Evolutionary conservation across 2,329 filamentous ascomycete genomes (phyloP), one percentile per base, ranked within the genome.

Genomic region (Spiromastix sp.): DNA sequence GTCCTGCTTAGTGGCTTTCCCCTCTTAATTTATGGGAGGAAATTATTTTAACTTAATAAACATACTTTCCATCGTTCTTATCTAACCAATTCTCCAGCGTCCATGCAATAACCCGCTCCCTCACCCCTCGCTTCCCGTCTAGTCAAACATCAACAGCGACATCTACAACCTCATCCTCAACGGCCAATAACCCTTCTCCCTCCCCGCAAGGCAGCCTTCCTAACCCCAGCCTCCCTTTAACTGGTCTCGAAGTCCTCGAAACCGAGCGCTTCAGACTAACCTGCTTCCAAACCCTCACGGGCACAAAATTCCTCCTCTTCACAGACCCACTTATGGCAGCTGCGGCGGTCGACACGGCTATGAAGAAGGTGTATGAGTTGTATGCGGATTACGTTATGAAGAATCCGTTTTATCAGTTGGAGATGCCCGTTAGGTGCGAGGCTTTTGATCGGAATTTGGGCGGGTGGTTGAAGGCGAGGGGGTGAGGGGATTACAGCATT

Each of bases 301-400:
- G 91, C 20, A 89, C 80, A 39, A 98, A 98, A 61, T 98, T 98
- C 57, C 64, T 98, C 25, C 70, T 98, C 36, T 95, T 98, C 57
- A 95, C 91, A 37, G 91, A 96, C 60, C 79, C 79, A 11, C 77
- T 85, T 45, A 87, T 93, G 65, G 75, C 79, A 32, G 15, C 26
- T 10, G 16, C 47, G 17, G 93, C 93, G 52, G 79, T 93, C 25
- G 91, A 96, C 50, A 71, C 76, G 9, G 81, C 89, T 29, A 79
- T 94, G 48, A 73, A 77, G 55, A 81, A 77, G 58, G 80, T 95
- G 50, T 96, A 98, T 59, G 91, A 96, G 58, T 65, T 96, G 34
- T 98, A 96, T 65, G 75, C 85, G 33, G 91, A 98, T 61, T 96
- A 85, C 57, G 91, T 98, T 48, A 96, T 95, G 85, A 98, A 96